Evolutionary conservation across 2,329 filamentous ascomycete species (phyloP).

Genomic region (Fusarium sp.): DNA sequence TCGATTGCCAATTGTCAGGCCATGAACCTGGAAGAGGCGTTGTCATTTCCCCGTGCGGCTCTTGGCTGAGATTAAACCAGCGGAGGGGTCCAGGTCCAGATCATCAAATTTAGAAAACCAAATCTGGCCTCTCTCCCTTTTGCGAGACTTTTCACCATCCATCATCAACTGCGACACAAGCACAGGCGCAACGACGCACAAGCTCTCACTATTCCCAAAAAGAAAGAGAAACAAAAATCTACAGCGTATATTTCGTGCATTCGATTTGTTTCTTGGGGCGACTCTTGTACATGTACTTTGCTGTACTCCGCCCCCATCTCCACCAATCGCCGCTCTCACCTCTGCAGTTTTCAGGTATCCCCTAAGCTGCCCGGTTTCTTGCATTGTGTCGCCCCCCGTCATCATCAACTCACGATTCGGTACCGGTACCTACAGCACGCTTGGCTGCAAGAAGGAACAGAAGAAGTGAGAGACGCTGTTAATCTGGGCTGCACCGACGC

Average conservation of each 20-base stretch:
- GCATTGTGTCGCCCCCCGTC: conserved; percentile 24
- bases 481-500: conserved; percentile 26
- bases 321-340: conserved; percentile 28
- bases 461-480: background rate
- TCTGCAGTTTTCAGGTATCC: conserved; percentile 16
- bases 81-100: conserved; percentile 12
- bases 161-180: conserved; percentile 1
- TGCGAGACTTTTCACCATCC: background rate
- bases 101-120: conserved; percentile 33
- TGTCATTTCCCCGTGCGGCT: conserved; percentile 27
- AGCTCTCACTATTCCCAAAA: conserved; percentile 8
- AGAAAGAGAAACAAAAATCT: background rate
- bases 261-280: conserved; percentile 24
- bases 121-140: conserved; percentile 30
- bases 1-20: conserved; percentile 35
- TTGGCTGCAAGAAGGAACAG: conserved; percentile 4
- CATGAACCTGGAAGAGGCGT: conserved; percentile 33
- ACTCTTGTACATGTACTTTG: conserved; percentile 23
- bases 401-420: conserved; percentile 10
- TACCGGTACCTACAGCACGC: background rate
- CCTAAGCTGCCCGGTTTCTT: conserved; percentile 28
- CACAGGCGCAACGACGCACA: background rate
- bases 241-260: conserved; percentile 23
- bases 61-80: conserved; percentile 31
- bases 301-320: conserved; percentile 26